phyloP scores from a whole-genome alignment of 208 protist species.

The Lotmaria passim region DNA sequence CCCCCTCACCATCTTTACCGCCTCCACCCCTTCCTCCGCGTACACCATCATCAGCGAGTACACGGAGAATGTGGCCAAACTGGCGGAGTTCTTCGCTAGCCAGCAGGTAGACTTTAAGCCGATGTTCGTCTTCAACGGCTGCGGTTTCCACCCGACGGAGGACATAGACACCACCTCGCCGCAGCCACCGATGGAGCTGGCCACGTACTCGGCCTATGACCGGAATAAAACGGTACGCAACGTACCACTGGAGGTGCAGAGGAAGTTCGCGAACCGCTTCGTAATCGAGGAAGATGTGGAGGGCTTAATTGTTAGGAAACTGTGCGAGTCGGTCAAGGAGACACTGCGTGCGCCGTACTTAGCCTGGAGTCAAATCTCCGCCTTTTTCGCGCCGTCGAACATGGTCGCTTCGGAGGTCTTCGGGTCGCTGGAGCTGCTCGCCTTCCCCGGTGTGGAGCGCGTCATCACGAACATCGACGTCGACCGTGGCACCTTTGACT shows the following conservation, averaged over 20 bases:
- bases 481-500: conserved; percentile 64
- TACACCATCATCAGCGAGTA: conserved; percentile 68
- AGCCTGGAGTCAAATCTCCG: conserved; percentile 87
- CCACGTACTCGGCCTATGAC: conserved; percentile 28
- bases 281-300: conserved; percentile 84
- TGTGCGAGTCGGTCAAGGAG: conserved; percentile 51
- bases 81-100: conserved; percentile 27
- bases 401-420: conserved; percentile 70
- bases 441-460: conserved; percentile 84
- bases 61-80: conserved; percentile 28
- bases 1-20: conserved; percentile 72
- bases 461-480: conserved; percentile 85
- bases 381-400: conserved; percentile 61
- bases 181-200: conserved; percentile 24
- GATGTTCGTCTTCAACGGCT: conserved; percentile 72
- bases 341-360: conserved; percentile 86
- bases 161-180: conserved; percentile 37
- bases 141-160: conserved; percentile 41
- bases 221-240: conserved; percentile 12
- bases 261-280: conserved; percentile 59
- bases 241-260: conserved; percentile 42
- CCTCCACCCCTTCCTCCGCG: conserved; percentile 62
- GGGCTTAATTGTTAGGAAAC: conserved; percentile 66
- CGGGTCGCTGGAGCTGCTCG: conserved; percentile 81
- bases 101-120: conserved; percentile 41